A percentile compares a stretch with the other conserved stretches of the same genome.
Conservation (phyloP, 345 rosid genomes). For the Citrus trifoliata region DNA sequence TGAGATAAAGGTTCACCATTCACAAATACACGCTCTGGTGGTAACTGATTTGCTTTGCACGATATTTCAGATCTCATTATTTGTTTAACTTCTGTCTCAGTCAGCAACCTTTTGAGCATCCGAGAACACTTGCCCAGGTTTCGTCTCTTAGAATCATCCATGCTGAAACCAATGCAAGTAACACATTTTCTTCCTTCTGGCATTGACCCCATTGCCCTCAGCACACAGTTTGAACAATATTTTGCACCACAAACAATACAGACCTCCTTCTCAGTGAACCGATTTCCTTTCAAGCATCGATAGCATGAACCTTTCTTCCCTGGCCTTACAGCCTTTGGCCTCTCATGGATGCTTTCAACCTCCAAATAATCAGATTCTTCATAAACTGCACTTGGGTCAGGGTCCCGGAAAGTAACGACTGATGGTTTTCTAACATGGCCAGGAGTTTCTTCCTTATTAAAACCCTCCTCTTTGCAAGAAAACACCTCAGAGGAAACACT, state of each 20-base stretch:
- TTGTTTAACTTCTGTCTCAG: conserved; percentile 45
- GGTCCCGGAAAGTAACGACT: conserved; percentile 59
- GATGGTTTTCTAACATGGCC: conserved; percentile 47
- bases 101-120: conserved; percentile 53
- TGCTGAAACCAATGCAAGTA: conserved; percentile 62
- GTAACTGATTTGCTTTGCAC: conserved; percentile 64
- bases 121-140: conserved; percentile 61
- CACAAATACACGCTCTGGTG: conserved; percentile 59
- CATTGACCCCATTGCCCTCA: conserved; percentile 95
- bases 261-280: conserved; percentile 65
- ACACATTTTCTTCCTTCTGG: conserved; percentile 94
- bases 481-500: conserved; percentile 35
- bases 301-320: conserved; percentile 84
- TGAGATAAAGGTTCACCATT: conserved; percentile 49
- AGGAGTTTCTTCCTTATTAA: conserved; percentile 18
- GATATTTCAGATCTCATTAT: conserved; percentile 58
- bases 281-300: conserved; percentile 64
- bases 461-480: conserved; percentile 38
- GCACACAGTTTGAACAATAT: conserved; percentile 62
- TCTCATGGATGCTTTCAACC: conserved; percentile 26
- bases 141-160: conserved; percentile 57
- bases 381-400: conserved; percentile 28
- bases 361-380: conserved; percentile 40
- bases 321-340: conserved; percentile 48
- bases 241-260: conserved; percentile 91